These are phyloP conservation scores for Arctium lappa DNA, from an alignment of 129 eudicot genomes.

Conservation along the genomic window DNA sequence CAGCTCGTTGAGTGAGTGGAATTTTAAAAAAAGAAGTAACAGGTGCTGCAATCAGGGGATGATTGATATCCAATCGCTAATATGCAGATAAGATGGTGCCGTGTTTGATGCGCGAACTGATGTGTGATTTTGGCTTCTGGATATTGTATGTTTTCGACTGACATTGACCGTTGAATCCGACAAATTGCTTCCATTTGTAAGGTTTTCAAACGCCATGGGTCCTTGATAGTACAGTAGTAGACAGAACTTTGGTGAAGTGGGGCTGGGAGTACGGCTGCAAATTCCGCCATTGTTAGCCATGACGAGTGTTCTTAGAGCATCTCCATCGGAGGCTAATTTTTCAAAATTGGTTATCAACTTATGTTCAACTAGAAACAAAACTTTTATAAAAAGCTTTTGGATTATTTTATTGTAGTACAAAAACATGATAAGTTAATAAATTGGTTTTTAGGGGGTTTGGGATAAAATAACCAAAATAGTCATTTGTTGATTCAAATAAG, in stretches of 20 bases:
- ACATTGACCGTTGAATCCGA: not conserved
- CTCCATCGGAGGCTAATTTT: no score
- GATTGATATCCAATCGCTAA: not conserved
- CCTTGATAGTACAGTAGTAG: not conserved
- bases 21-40: not conserved
- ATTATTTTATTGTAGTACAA: no score
- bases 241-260: not conserved
- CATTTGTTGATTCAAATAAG: no score
- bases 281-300: not conserved
- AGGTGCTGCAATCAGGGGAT: not conserved
- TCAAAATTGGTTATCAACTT: no score
- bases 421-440: no score
- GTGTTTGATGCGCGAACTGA: conserved; percentile 17
- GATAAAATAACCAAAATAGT: no score
- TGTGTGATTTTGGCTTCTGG: not conserved
- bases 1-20: conserved; percentile 1
- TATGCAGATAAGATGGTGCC: conserved; percentile 2
- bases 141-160: not conserved
- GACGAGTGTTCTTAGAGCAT: no score
- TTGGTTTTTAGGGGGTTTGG: no score
- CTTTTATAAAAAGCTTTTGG: no score
- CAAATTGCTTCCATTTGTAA: conserved; percentile 3
- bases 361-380: no score
- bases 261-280: not conserved
- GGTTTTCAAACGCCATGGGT: not conserved